Evolutionary conservation across 164 flowering plant genomes (phyloP).

Genomic region (Tetrastigma voinierianum): DNA sequence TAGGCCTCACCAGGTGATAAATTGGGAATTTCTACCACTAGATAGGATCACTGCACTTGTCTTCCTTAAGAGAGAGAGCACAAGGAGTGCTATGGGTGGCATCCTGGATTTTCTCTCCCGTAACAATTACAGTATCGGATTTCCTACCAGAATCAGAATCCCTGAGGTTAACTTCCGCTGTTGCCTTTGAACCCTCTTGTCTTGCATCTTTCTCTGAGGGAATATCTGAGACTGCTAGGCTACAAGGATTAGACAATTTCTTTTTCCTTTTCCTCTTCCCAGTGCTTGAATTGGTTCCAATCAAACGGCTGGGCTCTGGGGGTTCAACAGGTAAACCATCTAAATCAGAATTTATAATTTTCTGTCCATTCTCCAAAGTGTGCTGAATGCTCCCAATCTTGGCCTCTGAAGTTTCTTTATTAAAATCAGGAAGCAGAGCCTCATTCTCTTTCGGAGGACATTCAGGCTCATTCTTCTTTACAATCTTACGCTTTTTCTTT

Average conservation of each 20-base stretch:
- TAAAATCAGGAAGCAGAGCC: constrained; percentile 4
- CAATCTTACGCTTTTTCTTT: constrained; percentile 33
- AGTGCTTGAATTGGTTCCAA: constrained; percentile 1
- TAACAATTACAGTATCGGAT: constrained; percentile 8
- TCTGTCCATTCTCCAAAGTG: constrained; percentile 9
- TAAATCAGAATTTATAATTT: constrained; percentile 3
- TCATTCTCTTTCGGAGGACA: constrained; percentile 13
- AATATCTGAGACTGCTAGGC: constrained; percentile 11
- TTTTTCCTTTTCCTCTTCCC: constrained; percentile 24
- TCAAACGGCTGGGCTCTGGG: constrained; percentile 8
- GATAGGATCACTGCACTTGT: constrained; percentile 3
- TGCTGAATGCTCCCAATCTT: constrained; percentile 2
- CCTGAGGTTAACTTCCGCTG: neutral
- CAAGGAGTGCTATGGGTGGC: constrained; percentile 4
- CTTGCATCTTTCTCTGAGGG: constrained; percentile 11
- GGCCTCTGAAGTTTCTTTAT: constrained; percentile 9
- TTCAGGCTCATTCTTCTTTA: constrained; percentile 18
- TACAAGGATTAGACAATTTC: constrained; percentile 8
- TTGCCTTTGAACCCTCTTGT: constrained; percentile 7
- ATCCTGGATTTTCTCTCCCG: constrained; percentile 6
- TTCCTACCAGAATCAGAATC: constrained; percentile 17
- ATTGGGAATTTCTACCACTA: constrained; percentile 8
- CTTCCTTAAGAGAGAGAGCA: constrained; percentile 11
- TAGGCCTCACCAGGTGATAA: constrained; percentile 9
- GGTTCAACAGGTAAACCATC: constrained; percentile 14